Evolutionary conservation across 2,329 filamentous ascomycete genomes (phyloP).

Genomic region (Dactylonectria macrodidyma): DNA sequence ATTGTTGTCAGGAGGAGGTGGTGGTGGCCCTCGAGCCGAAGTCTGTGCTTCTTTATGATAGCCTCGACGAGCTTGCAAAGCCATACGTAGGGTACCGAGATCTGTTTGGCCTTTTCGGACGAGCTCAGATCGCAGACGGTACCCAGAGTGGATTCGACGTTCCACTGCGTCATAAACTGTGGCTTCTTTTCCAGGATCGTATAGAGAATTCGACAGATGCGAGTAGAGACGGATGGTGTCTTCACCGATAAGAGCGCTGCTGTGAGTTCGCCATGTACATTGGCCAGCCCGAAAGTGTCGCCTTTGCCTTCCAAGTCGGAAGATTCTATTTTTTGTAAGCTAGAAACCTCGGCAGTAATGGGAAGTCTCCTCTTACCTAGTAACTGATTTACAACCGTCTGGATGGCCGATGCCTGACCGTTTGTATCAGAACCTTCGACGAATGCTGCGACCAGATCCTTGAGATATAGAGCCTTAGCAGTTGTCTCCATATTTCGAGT

Average conservation of each 20-base stretch:
- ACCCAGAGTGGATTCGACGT: constrained; percentile 68
- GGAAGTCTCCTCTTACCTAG: constrained; percentile 50
- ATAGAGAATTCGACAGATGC: constrained; percentile 59
- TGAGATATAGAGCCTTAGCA: constrained; percentile 57
- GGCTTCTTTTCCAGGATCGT: constrained; percentile 66
- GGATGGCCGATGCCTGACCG: constrained; percentile 61
- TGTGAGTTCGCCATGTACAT: constrained; percentile 59
- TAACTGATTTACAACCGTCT: constrained; percentile 58
- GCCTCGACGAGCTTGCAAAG: constrained; percentile 69
- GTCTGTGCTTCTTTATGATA: constrained; percentile 72
- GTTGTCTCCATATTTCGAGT: constrained; percentile 51
- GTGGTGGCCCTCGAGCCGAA: constrained; percentile 74
- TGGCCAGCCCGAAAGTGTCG: constrained; percentile 56
- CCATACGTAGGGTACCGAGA: constrained; percentile 59
- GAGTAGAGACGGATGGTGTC: constrained; percentile 52
- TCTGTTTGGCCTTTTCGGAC: constrained; percentile 44
- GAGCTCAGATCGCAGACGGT: constrained; percentile 57
- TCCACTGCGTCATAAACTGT: constrained; percentile 70
- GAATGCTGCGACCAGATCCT: constrained; percentile 54
- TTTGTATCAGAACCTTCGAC: constrained; percentile 50
- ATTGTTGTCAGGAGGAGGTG: constrained; percentile 70
- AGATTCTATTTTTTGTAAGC: constrained; percentile 47
- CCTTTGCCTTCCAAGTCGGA: constrained; percentile 47
- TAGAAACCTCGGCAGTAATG: not conserved
- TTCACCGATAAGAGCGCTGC: constrained; percentile 51